Conservation (phyloP, 495 filamentous ascomycete genomes). For the Penicillium paradoxum region DNA sequence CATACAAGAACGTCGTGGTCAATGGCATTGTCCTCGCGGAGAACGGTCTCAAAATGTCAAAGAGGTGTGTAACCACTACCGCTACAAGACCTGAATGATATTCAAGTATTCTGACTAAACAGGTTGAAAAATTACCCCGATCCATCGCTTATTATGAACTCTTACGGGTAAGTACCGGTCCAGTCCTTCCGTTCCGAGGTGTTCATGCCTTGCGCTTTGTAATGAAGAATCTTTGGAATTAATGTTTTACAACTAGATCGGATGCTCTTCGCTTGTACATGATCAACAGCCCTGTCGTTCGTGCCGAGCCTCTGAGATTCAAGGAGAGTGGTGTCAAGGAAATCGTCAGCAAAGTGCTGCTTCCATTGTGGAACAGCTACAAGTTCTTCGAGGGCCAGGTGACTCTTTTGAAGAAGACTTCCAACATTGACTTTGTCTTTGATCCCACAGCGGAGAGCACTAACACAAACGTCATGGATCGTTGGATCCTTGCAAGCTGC, state of each 20-base stretch:
- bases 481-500: slow-evolving; percentile 91
- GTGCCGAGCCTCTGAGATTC: slow-evolving; percentile 86
- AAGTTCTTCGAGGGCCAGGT: slow-evolving; percentile 98
- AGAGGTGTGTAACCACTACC: slow-evolving; percentile 34
- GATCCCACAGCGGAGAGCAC: slow-evolving; percentile 65
- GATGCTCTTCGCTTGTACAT: slow-evolving; percentile 92
- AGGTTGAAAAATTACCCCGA: slow-evolving; percentile 96
- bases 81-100: neutral
- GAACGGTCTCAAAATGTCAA: slow-evolving; percentile 99
- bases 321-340: slow-evolving; percentile 93
- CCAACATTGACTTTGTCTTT: slow-evolving; percentile 72
- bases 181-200: neutral
- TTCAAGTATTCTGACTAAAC: neutral
- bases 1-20: slow-evolving; percentile 95
- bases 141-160: slow-evolving; percentile 74
- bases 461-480: slow-evolving; percentile 93
- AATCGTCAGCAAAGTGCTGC: slow-evolving; percentile 86
- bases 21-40: slow-evolving; percentile 95
- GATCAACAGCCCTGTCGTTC: slow-evolving; percentile 95
- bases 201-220: neutral
- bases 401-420: slow-evolving; percentile 84
- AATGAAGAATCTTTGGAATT: neutral
- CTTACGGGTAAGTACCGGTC: slow-evolving; percentile 55
- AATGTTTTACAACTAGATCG: slow-evolving; percentile 36
- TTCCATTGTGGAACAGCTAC: slow-evolving; percentile 96